A percentile compares a stretch with the other conserved stretches of the same genome.
phyloP scores from a whole-genome alignment of 768 basidiomycete genomes.

The Boletus edulis region DNA sequence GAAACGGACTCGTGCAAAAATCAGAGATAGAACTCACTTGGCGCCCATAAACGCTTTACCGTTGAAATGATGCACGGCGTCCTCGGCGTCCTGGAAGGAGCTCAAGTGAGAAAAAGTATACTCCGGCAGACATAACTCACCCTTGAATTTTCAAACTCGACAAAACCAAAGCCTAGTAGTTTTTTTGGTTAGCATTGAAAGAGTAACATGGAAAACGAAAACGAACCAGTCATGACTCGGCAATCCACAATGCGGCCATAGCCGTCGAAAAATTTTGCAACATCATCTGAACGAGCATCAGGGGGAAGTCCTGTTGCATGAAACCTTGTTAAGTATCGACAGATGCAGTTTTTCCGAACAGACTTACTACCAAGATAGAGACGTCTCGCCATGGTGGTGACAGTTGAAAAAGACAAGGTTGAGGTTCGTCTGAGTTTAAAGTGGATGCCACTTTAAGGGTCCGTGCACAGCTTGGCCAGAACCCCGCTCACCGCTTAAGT shows the following conservation, averaged over 20 bases:
- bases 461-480: slow-evolving; percentile 25
- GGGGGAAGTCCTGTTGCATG: slow-evolving; percentile 64
- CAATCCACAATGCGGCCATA: slow-evolving; percentile 88
- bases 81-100: slow-evolving; percentile 80
- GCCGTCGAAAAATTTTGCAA: slow-evolving; percentile 86
- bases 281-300: slow-evolving; percentile 81
- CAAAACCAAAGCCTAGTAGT: slow-evolving; percentile 83
- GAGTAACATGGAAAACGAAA: slow-evolving; percentile 13
- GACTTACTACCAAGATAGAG: slow-evolving; percentile 81
- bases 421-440: slow-evolving; percentile 32
- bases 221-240: slow-evolving; percentile 88
- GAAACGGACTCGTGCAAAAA: not conserved
- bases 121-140: slow-evolving; percentile 31
- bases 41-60: slow-evolving; percentile 88
- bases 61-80: slow-evolving; percentile 83
- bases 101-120: slow-evolving; percentile 10
- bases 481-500: slow-evolving; percentile 18
- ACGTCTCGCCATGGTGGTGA: slow-evolving; percentile 69
- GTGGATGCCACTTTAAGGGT: slow-evolving; percentile 26
- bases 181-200: slow-evolving; percentile 17
- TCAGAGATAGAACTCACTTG: slow-evolving; percentile 38
- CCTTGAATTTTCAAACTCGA: slow-evolving; percentile 89
- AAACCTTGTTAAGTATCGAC: slow-evolving; percentile 3
- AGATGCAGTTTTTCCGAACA: slow-evolving; percentile 3
- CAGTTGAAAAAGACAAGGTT: slow-evolving; percentile 28